Conservation (phyloP, 306 rosid species). For the Quercus rubra region DNA sequence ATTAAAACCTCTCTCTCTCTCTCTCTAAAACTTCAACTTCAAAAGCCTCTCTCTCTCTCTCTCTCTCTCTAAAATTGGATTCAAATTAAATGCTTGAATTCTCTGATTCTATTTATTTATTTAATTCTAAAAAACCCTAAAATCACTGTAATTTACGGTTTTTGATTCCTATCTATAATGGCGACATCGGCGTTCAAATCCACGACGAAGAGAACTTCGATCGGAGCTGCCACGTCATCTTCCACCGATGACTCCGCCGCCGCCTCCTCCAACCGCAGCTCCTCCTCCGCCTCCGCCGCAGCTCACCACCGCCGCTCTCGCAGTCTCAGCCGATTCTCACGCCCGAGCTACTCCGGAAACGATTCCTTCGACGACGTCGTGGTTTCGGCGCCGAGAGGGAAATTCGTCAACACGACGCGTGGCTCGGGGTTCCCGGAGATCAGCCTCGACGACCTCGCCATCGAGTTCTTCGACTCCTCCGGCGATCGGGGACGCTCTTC, state of each 20-base stretch:
- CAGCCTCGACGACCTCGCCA: conserved; percentile 88
- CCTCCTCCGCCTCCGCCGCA: conserved; percentile 83
- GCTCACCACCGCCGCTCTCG: conserved; percentile 76
- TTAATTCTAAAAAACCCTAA: conserved; percentile 7
- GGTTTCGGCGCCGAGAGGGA: conserved; percentile 42
- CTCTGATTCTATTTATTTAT: not conserved
- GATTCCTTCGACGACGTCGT: conserved; percentile 26
- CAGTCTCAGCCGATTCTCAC: conserved; percentile 79
- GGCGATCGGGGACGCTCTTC: conserved; percentile 52
- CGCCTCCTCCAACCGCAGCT: conserved; percentile 38
- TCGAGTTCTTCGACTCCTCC: conserved; percentile 84
- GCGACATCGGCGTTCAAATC: conserved; percentile 98
- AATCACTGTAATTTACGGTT: not conserved
- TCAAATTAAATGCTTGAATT: not conserved
- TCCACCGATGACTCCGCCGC: conserved; percentile 48
- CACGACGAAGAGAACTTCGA: conserved; percentile 66
- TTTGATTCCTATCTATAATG: conserved; percentile 24
- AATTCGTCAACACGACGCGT: conserved; percentile 77
- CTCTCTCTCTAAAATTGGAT: not conserved
- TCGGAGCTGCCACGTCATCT: conserved; percentile 47
- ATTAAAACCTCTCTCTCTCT: conserved; percentile 2
- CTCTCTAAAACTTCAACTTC: not conserved
- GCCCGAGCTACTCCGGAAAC: conserved; percentile 15
- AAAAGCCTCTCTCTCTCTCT: not conserved
- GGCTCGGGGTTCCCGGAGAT: conserved; percentile 94